These are phyloP conservation scores for Anisogramma anomala DNA, from an alignment of 2,329 filamentous ascomycete genomes.

Conservation along the genomic window DNA sequence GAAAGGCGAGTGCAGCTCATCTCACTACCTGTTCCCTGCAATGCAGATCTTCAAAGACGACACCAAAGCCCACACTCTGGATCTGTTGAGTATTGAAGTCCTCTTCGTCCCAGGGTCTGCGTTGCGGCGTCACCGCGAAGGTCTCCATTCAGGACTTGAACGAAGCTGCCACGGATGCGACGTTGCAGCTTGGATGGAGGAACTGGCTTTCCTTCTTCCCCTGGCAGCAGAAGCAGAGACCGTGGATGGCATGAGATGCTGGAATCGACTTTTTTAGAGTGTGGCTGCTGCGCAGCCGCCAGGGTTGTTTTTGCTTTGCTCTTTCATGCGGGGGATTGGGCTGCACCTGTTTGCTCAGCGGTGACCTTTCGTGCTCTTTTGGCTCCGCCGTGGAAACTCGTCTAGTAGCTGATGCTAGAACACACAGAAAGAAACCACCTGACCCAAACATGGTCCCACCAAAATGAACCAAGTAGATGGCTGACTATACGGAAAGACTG, in stretches of 20 bases:
- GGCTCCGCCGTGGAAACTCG: constrained; percentile 19
- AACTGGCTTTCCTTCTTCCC: constrained; percentile 3
- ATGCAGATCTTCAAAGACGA: neutral
- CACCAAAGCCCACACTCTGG: neutral
- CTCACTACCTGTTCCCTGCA: constrained; percentile 13
- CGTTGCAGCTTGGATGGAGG: neutral
- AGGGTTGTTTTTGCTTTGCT: neutral
- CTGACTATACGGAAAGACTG: too few species aligned
- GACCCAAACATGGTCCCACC: neutral
- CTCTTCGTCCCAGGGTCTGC: constrained; percentile 8
- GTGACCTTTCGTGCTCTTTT: constrained; percentile 25
- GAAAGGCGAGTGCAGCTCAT: constrained; percentile 11
- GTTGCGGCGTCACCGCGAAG: neutral
- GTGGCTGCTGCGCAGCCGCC: constrained; percentile 12
- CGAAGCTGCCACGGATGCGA: constrained; percentile 10
- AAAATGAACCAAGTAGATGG: too few species aligned
- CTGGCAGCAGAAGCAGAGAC: too few species aligned
- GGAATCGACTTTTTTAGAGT: constrained; percentile 8
- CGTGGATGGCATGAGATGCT: constrained; percentile 18
- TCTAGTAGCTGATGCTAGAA: constrained; percentile 35
- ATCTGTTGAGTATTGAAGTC: constrained; percentile 14
- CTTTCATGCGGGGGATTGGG: constrained; percentile 24
- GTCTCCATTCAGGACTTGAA: neutral
- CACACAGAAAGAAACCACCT: constrained; percentile 9
- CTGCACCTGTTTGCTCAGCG: constrained; percentile 26